A percentile compares a stretch with the other conserved stretches of the same genome.
Conservation (phyloP, 1,284 basidiomycete species). For the Anthracocystis walkeri region DNA sequence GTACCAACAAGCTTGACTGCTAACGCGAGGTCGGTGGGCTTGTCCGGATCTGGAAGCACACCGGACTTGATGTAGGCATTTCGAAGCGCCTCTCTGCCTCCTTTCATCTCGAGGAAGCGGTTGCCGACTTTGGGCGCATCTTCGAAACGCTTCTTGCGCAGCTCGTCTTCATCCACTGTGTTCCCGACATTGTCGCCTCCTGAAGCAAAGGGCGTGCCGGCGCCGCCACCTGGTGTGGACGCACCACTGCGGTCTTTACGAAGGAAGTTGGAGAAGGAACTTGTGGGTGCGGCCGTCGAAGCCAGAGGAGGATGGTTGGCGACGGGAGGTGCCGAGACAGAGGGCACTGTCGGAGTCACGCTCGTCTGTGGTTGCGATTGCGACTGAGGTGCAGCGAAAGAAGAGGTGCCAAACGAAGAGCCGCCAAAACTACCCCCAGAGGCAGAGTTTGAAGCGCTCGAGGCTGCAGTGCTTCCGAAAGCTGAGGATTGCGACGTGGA, state of each 20-base stretch:
- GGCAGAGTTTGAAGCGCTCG: constrained; percentile 13
- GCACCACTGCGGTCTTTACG: constrained; percentile 41
- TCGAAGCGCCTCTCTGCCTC: constrained; percentile 72
- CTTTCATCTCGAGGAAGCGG: constrained; percentile 54
- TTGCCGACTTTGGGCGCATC: constrained; percentile 53
- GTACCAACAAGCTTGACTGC: constrained; percentile 91
- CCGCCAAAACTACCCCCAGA: constrained; percentile 9
- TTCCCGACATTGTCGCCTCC: not conserved
- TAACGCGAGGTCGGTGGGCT: constrained; percentile 82
- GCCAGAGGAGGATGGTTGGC: constrained; percentile 6
- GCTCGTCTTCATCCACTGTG: constrained; percentile 43
- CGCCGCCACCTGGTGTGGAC: constrained; percentile 24
- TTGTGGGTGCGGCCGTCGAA: constrained; percentile 21
- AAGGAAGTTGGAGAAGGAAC: constrained; percentile 50
- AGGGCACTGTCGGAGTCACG: not conserved
- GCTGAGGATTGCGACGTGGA: constrained; percentile 14
- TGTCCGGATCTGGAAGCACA: constrained; percentile 84
- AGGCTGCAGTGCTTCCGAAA: constrained; percentile 8
- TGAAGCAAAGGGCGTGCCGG: not conserved
- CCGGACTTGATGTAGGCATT: constrained; percentile 83
- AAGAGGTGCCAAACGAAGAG: constrained; percentile 17
- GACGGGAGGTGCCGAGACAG: not conserved
- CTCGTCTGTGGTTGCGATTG: not conserved
- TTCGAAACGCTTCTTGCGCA: constrained; percentile 55
- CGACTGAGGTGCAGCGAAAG: constrained; percentile 12